Evolutionary conservation across 495 filamentous ascomycete genomes (phyloP), one percentile per base, ranked within the genome.

Genomic region (Choiromyces venosus): DNA sequence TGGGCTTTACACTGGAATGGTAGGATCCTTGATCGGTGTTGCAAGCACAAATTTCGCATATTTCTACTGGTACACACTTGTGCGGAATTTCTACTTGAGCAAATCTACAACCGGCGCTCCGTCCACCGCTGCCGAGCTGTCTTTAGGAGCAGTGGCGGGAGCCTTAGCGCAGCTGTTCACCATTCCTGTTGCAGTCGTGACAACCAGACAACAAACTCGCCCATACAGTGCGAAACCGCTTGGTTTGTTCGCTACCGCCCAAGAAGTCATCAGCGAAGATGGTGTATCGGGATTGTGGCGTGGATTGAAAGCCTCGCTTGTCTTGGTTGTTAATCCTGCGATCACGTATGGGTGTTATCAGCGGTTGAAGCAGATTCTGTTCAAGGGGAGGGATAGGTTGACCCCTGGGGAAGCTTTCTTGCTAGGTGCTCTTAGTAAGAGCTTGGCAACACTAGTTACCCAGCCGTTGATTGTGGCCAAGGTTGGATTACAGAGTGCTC

Each of bases 311-410:
- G 95, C 96, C 44, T 97, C 94, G 82, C 87, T 99, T 83, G 95
- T 99, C 33, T 85, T 99, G 69, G 96, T 99, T 6, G 89, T 97
- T 71, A 99, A 99, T 81, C 95, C 95, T 42, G 92, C 93, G 16
- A 99, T 99, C 83, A 99, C 95, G 39, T 99, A 99, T 78, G 95
- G 95, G 39, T 93, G 94, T 71, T 99, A 99, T 80, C 93, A 99
- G 84, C 88, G 93, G 73, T 83, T 98, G 73, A 92, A 91, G 83
- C 90, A 92, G 35, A 73, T 89, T 14, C 76, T 97, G 29, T 98
- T 93, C 82, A 89, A 91, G 1, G 90, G 89, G 19, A 94, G 91
- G 84, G 85, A 84, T 46, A 93, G 86, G 72, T 86, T 99, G 56
- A 90, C 88, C 77, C 90, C 93, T 4, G 91, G 89, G 87, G 94